Base-by-base conservation (phyloP, 2,329 filamentous ascomycete genomes). In the Dactylellina haptotyla region DNA sequence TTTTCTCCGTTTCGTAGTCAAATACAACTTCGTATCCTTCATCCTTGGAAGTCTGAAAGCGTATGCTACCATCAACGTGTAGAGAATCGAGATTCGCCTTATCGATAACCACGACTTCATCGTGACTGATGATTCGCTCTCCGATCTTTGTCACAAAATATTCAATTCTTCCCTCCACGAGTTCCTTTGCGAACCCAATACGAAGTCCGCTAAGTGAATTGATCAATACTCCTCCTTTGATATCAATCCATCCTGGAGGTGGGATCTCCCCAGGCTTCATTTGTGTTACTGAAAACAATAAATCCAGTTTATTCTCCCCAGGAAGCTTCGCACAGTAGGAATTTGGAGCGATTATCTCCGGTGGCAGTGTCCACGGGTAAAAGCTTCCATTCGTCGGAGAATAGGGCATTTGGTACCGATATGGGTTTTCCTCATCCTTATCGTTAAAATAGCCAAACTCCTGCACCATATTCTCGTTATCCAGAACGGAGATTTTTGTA, bases 291-390 rank as follows among this genome's bases (percentile, higher is more conserved):
- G 88, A 88, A 78, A 90, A 90, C 0, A 87, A 87, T 2, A 90
- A 84, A 61, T 89, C 88, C 59, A 95, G 88, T 1, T 92, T 90
- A 8, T 89, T 84, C 16, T 90, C 89, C 65, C 88, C 84, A 3
- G 87, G 85, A 76, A 96, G 89, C 10, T 86, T 87, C 3, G 89
- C 85, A 76, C 92, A 96, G n/a, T 85, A 89, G 0, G 90, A 94
- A 78, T 96, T 88, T 8, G 83, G 81, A 0, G 93, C 92, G 1
- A 97, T 85, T 77, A 96, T 84, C 25, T 87, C 85, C 0, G 84
- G 83, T 0, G 95, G 94, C 0, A 99, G 83, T 0, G 95, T 98
- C 94, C 94, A 98, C 0, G 95, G 95, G 78, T 93, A 98, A 77
- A 91, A 89, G 0, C 90, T 94, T 80, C 93, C 89, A 78, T 96